Conservation (phyloP, 805 yeast species). For the Nakazawaea holstii region DNA sequence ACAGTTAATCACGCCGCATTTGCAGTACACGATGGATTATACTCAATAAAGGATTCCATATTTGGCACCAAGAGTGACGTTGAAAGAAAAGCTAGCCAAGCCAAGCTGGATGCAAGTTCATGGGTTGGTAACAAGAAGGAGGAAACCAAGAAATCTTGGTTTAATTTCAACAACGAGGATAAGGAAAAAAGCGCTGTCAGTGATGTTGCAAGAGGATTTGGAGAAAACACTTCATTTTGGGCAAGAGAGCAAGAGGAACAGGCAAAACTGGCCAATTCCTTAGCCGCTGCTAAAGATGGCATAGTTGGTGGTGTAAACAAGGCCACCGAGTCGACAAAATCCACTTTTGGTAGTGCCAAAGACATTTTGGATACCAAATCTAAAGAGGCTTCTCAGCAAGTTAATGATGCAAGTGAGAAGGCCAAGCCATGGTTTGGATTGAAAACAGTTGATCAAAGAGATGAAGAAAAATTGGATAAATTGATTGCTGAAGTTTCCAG, state of each 20-base stretch:
- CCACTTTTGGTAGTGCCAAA: slow-evolving; percentile 5
- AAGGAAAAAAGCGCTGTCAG: not conserved
- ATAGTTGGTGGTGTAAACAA: not conserved
- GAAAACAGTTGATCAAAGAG: slow-evolving; percentile 9
- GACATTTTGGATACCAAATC: slow-evolving; percentile 2
- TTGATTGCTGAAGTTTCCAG: slow-evolving; percentile 6
- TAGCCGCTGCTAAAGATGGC: slow-evolving; percentile 1
- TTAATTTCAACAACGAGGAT: not conserved
- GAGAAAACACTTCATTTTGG: slow-evolving; percentile 11
- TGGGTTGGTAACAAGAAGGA: slow-evolving; percentile 3
- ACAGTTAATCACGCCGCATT: slow-evolving; percentile 5
- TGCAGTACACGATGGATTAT: slow-evolving; percentile 7
- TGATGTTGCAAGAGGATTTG: slow-evolving; percentile 6
- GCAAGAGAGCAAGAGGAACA: slow-evolving; percentile 9
- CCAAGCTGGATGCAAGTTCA: slow-evolving; percentile 5
- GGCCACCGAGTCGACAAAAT: slow-evolving; percentile 3
- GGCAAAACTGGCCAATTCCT: not conserved
- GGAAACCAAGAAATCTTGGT: slow-evolving; percentile 7
- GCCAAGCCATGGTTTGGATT: slow-evolving; percentile 11
- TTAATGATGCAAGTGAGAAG: slow-evolving; percentile 2
- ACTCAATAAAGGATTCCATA: slow-evolving; percentile 2
- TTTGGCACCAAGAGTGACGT: not conserved
- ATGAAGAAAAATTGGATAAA: slow-evolving; percentile 11
- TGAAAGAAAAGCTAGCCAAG: not conserved
- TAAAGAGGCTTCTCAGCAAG: not conserved